A percentile compares a stretch with the other conserved stretches of the same genome.
phyloP scores from a whole-genome alignment of 2,329 filamentous ascomycete genomes.

The Sarocladiaceae sp. region DNA sequence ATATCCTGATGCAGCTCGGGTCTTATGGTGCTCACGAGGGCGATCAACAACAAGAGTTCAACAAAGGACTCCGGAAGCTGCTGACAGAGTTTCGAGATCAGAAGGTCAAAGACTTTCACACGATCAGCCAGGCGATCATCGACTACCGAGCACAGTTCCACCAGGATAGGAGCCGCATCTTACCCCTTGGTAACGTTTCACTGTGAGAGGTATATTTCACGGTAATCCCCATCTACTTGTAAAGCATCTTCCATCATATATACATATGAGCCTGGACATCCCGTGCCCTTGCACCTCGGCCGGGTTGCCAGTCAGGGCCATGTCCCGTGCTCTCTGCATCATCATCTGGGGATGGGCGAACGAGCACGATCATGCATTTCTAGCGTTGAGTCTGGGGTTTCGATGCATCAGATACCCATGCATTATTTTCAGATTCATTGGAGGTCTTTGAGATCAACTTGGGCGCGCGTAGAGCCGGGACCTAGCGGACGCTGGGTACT shows the following conservation, averaged over 20 bases:
- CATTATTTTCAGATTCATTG: no score
- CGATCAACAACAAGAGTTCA: constrained; percentile 56
- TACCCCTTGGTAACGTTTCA: constrained; percentile 47
- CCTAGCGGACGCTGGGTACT: no score
- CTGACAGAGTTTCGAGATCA: constrained; percentile 53
- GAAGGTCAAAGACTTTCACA: constrained; percentile 59
- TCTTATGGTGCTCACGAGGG: constrained; percentile 57
- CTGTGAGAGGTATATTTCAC: constrained; percentile 19
- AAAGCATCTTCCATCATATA: neutral
- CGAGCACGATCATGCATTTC: no score
- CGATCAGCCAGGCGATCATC: constrained; percentile 61
- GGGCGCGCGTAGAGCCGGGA: no score
- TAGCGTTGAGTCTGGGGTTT: no score
- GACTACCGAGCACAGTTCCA: constrained; percentile 60
- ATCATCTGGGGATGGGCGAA: no score
- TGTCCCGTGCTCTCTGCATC: no score
- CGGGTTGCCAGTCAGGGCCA: no score
- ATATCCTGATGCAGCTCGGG: constrained; percentile 66
- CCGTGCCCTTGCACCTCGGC: constrained; percentile 3
- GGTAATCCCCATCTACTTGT: neutral
- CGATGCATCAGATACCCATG: no score
- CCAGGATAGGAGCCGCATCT: constrained; percentile 56
- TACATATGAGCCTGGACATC: neutral
- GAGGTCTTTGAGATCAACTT: no score
- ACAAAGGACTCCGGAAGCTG: constrained; percentile 53